Evolutionary conservation across 768 basidiomycete genomes (phyloP).

Genomic region (Macrolepiota dolichaula): DNA sequence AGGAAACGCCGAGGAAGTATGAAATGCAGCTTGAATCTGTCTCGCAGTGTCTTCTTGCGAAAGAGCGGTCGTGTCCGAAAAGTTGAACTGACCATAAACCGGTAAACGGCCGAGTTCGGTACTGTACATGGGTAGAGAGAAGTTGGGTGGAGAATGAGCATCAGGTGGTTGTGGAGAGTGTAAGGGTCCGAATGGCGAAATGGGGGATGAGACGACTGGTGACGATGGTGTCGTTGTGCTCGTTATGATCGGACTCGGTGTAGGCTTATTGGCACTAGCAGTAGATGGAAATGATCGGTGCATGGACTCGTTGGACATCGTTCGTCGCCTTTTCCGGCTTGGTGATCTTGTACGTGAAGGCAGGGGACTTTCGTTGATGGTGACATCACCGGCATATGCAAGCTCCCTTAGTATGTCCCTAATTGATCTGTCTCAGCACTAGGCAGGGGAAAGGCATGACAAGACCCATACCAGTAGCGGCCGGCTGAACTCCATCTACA

Average conservation of each 20-base stretch:
- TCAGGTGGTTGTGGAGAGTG: slow-evolving; percentile 9
- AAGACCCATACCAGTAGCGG: slow-evolving; percentile 30
- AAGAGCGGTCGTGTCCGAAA: slow-evolving; percentile 23
- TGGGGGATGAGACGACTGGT: background rate
- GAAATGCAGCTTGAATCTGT: background rate
- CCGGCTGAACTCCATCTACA: slow-evolving; percentile 41
- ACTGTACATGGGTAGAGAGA: slow-evolving; percentile 51
- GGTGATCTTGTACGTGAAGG: background rate
- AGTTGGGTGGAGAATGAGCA: slow-evolving; percentile 19
- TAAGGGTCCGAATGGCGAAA: slow-evolving; percentile 18
- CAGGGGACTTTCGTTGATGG: slow-evolving; percentile 16
- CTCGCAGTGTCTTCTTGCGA: slow-evolving; percentile 4
- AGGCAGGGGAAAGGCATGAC: background rate
- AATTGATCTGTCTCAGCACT: background rate
- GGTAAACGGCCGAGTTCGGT: slow-evolving; percentile 58
- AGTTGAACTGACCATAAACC: slow-evolving; percentile 38
- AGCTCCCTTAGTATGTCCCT: slow-evolving; percentile 37
- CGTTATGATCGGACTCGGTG: background rate
- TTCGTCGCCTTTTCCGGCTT: slow-evolving; percentile 17
- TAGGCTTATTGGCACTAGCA: background rate
- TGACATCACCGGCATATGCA: slow-evolving; percentile 30
- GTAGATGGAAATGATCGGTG: background rate
- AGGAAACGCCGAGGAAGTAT: background rate
- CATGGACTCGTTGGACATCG: slow-evolving; percentile 9
- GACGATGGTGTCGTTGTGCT: background rate